A percentile compares a stretch with the other conserved stretches of the same genome.
phyloP scores from a whole-genome alignment of 1,284 basidiomycete species.

The Meripilus lineatus region DNA sequence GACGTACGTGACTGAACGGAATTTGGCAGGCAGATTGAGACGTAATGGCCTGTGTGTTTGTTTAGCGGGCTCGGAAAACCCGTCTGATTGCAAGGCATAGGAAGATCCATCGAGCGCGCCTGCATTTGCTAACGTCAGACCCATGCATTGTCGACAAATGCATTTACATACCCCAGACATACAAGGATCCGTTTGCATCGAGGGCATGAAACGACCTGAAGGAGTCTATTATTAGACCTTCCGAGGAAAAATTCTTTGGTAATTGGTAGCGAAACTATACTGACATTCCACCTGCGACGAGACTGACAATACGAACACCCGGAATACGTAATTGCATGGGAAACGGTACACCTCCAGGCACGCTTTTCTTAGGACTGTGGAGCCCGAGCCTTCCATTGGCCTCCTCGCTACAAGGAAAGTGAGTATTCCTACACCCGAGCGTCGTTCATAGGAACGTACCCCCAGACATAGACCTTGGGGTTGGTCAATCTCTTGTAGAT shows the following conservation, averaged over 20 bases:
- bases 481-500: constrained; percentile 66
- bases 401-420: constrained; percentile 41
- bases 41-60: constrained; percentile 46
- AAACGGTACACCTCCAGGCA: constrained; percentile 48
- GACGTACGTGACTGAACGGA: constrained; percentile 57
- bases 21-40: constrained; percentile 50
- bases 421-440: background rate
- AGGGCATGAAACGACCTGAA: constrained; percentile 76
- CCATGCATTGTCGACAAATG: background rate
- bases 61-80: constrained; percentile 52
- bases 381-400: constrained; percentile 58
- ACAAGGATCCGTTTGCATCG: constrained; percentile 67
- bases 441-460: constrained; percentile 40
- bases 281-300: constrained; percentile 80
- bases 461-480: constrained; percentile 76
- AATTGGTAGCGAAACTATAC: constrained; percentile 17
- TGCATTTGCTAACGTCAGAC: constrained; percentile 20
- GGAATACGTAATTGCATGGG: constrained; percentile 58
- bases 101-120: constrained; percentile 57
- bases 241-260: background rate
- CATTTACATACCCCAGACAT: constrained; percentile 72
- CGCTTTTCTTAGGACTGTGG: no score
- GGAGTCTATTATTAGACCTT: constrained; percentile 5
- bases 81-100: constrained; percentile 41
- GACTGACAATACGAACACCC: constrained; percentile 60